Evolutionary conservation across 371 early-diverging fungal species (phyloP).

Genomic region (Batkoa obscura): DNA sequence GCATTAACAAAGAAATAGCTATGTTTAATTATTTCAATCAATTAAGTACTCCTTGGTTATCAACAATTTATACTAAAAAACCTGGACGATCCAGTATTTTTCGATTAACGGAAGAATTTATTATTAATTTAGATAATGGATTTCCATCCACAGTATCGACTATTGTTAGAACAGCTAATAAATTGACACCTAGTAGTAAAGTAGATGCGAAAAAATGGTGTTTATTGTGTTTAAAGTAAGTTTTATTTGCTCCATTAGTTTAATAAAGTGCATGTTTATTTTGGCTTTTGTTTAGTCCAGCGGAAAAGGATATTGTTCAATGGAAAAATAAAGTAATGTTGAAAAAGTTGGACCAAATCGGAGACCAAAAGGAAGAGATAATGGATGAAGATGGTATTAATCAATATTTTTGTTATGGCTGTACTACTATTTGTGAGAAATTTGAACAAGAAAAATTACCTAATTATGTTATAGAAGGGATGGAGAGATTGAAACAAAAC

Average conservation of each 20-base stretch:
- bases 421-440: too few species aligned
- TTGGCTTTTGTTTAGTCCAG: background rate
- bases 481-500: too few species aligned
- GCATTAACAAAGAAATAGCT: constrained; percentile 58
- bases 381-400: too few species aligned
- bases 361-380: too few species aligned
- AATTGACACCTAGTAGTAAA: constrained; percentile 30
- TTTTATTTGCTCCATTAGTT: background rate
- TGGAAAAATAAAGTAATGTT: background rate
- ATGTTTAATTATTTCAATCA: constrained; percentile 35
- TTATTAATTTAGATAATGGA: constrained; percentile 52
- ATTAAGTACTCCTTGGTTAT: constrained; percentile 25
- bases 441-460: too few species aligned
- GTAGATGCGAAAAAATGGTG: constrained; percentile 21
- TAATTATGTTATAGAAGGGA: too few species aligned
- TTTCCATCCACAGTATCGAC: constrained; percentile 78
- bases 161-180: constrained; percentile 61
- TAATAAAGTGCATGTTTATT: background rate
- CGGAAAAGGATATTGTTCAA: background rate
- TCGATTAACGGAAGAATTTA: constrained; percentile 56
- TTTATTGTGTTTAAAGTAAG: constrained; percentile 33
- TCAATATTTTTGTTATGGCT: too few species aligned
- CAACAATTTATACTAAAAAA: constrained; percentile 16
- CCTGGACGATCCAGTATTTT: constrained; percentile 35
- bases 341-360: background rate